phyloP scores from a whole-genome alignment of 2,329 filamentous ascomycete genomes.

The Colletotrichum costaricense region DNA sequence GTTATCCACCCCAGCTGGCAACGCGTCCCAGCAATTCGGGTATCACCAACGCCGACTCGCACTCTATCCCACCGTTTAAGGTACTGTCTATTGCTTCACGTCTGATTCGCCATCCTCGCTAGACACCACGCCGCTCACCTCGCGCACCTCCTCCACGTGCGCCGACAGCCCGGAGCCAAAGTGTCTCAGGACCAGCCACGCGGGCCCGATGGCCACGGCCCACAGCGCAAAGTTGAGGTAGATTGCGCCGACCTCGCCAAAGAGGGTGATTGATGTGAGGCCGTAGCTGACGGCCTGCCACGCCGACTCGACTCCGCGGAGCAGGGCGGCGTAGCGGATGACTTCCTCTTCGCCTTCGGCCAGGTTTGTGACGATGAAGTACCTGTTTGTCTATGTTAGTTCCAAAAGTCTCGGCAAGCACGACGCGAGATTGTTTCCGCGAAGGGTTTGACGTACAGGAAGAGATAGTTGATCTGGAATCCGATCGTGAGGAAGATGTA shows the following conservation, averaged over 20 bases:
- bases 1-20: too few species aligned
- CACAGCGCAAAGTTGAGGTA: slow-evolving; percentile 80
- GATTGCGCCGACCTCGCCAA: slow-evolving; percentile 73
- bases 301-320: slow-evolving; percentile 78
- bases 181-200: slow-evolving; percentile 73
- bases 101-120: slow-evolving; percentile 36
- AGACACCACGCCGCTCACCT: slow-evolving; percentile 7
- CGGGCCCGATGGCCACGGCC: slow-evolving; percentile 71
- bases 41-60: neutral
- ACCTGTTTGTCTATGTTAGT: slow-evolving; percentile 51
- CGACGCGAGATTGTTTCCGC: too few species aligned
- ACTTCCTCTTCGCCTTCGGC: slow-evolving; percentile 71
- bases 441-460: slow-evolving; percentile 56
- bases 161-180: slow-evolving; percentile 53
- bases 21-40: slow-evolving; percentile 1
- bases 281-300: slow-evolving; percentile 81
- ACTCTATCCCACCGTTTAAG: too few species aligned
- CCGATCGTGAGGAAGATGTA: slow-evolving; percentile 75
- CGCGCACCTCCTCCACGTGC: slow-evolving; percentile 2
- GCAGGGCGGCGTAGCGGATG: slow-evolving; percentile 74
- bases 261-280: slow-evolving; percentile 68
- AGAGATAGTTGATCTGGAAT: slow-evolving; percentile 81
- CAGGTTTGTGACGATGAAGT: slow-evolving; percentile 77
- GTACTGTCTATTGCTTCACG: slow-evolving; percentile 13
- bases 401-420: too few species aligned